Evolutionary conservation across 2,329 filamentous ascomycete genomes (phyloP), one percentile per base, ranked within the genome.

Genomic region (Fusarium torreyae): DNA sequence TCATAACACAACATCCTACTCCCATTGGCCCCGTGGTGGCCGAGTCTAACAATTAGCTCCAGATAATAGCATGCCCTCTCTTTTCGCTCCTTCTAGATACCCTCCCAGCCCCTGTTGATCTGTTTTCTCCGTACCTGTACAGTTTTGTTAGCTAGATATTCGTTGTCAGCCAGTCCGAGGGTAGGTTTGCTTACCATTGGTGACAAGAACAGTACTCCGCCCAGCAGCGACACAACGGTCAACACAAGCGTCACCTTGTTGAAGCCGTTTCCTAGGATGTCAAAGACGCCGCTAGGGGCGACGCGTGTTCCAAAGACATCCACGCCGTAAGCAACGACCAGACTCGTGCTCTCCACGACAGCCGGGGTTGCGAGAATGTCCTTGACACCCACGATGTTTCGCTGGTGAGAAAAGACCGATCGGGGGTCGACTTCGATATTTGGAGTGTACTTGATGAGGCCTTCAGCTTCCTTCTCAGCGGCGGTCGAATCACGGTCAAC

Each of bases 181-280:
- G 48, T 11, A 7, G 13, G n/a, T 18, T 14, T 68, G 85, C 92
- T 84, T 85, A 97, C 96, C 88, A 98, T 89, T 28, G 96, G 96
- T 54, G 91, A 91, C 75, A 98, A 83, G 57, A 93, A 87, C 69
- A 90, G 79, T 17, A 97, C 95, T 45, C 94, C 94, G 39, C 88
- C 85, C 45, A 88, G 88, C 71, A 98, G 84, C 18, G 93, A 95
- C 40, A 92, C 84, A 38, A 99, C 94, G 1, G 96, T 99, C 17
- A 88, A 85, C 38, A 98, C 79, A 76, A 99, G 88, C 72, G 94
- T 92, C 57, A 94, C 77, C 84, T 97, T 98, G 78, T 95, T 96
- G 80, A 99, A 99, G 4, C 93, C 93, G 81, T 94, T 96, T 66
- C 94, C 96, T 17, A 99, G 83, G 42, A 98, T 89, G 81, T 99